Evolutionary conservation across 2,329 filamentous ascomycete species (phyloP), one percentile per base, ranked within the genome.

Genomic region (Penicillium nordicum): DNA sequence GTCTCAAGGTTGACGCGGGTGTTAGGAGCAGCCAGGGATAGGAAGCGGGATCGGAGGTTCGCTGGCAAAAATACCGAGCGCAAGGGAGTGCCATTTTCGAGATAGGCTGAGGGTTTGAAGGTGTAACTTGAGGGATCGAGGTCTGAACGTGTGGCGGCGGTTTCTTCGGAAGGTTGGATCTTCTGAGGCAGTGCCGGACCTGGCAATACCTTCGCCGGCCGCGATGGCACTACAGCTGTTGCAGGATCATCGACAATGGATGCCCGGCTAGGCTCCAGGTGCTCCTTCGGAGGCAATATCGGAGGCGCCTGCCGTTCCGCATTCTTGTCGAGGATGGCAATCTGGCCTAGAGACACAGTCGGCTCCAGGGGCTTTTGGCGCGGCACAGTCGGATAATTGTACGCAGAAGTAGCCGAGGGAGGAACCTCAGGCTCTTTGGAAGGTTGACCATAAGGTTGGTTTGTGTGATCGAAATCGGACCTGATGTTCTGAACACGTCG

Each of bases 21-120:
- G 71, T 99, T 97, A 18, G 83, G 75, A 0, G 83, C 76, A 0
- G 92, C 93, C 30, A 92, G 78, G 3, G 83, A 76, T 18, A 97
- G 80, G 71, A 99, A 99, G 6, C 82, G 79, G 2, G 80, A 75
- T 29, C 92, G 89, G 1, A 99, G 82, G 12, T 84, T 82, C 0
- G 84, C 83, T 0, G 94, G 93, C 1, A 99, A 81, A 70, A 97
- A 96, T 34, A 99, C 80, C 0, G 92, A 90, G 34, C 94, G 88
- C 7, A 99, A 83, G 0, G 92, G 89, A 6, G 87, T 85, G 18
- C 93, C 94, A 64, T 91, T 92, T 72, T 99, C 94, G 16, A 97
- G 86, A 69, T 92, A 94, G 1, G 91, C 92, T 2, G 89, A 88
- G 1, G 93, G 89, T 60, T 85, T 85, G 78, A 96, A 95, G 14